phyloP scores from a whole-genome alignment of 106 monocot genomes.

The Xerophyta viscosa region DNA sequence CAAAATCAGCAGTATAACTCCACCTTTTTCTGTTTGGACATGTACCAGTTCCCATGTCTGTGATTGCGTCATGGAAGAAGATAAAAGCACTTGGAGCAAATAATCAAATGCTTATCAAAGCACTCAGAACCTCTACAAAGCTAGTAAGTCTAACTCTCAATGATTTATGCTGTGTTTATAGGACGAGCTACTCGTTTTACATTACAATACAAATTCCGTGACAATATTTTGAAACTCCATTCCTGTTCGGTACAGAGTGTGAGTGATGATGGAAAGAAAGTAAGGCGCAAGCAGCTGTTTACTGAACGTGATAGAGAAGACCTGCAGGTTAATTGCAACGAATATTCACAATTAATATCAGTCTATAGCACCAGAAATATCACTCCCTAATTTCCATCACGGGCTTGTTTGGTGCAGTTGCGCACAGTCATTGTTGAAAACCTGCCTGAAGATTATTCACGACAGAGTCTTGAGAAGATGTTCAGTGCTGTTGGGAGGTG shows the following conservation, averaged over 20 bases:
- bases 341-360: background rate
- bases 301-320: slow-evolving; percentile 73
- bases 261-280: slow-evolving; percentile 69
- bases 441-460: slow-evolving; percentile 59
- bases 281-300: slow-evolving; percentile 47
- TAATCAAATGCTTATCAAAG: slow-evolving; percentile 47
- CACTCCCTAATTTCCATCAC: background rate
- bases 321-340: slow-evolving; percentile 38
- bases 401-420: slow-evolving; percentile 24
- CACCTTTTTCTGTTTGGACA: no score
- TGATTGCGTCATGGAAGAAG: slow-evolving; percentile 71
- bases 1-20: no score
- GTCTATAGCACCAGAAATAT: background rate
- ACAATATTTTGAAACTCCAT: no score
- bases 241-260: slow-evolving; percentile 31
- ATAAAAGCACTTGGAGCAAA: slow-evolving; percentile 46
- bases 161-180: no score
- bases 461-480: slow-evolving; percentile 71
- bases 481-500: slow-evolving; percentile 64
- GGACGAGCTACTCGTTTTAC: no score
- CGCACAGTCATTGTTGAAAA: slow-evolving; percentile 77
- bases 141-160: slow-evolving; percentile 40
- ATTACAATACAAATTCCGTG: no score
- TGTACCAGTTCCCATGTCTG: slow-evolving; percentile 62
- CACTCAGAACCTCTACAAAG: slow-evolving; percentile 61